Conservation (phyloP, 495 filamentous ascomycete species). For the Penicillium paradoxum region DNA sequence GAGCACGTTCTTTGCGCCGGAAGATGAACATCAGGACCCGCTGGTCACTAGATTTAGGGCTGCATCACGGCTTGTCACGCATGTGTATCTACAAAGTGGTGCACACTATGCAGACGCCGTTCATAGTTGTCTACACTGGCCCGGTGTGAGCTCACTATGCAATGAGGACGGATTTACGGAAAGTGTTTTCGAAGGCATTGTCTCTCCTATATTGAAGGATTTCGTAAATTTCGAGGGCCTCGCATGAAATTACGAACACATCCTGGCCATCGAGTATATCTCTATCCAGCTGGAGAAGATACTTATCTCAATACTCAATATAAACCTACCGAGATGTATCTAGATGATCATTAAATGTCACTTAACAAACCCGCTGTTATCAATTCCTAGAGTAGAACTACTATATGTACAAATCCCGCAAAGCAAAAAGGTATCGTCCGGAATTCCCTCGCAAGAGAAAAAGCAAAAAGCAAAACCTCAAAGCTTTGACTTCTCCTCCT, state of each 20-base stretch:
- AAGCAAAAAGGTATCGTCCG: conserved; percentile 4
- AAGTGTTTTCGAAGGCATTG: conserved; percentile 10
- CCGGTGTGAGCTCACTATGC: conserved; percentile 6
- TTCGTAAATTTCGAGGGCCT: conserved; percentile 13
- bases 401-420: conserved; percentile 5
- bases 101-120: conserved; percentile 32
- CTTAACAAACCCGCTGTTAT: background rate
- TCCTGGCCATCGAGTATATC: too few relatives aligned
- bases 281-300: too few relatives aligned
- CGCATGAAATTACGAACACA: background rate
- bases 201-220: conserved; percentile 17
- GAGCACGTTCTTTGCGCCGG: conserved; percentile 6
- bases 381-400: background rate
- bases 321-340: background rate
- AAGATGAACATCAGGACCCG: conserved; percentile 18
- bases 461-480: conserved; percentile 39
- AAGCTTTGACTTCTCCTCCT: conserved; percentile 60
- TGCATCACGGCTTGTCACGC: conserved; percentile 18
- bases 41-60: conserved; percentile 19
- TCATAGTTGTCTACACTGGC: conserved; percentile 29
- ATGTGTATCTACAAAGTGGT: conserved; percentile 26
- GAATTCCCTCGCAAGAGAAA: background rate
- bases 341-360: background rate
- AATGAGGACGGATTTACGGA: conserved; percentile 11
- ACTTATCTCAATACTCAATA: too few relatives aligned